Evolutionary conservation across 2,329 filamentous ascomycete genomes (phyloP).

Genomic region (Acarospora socialis): DNA sequence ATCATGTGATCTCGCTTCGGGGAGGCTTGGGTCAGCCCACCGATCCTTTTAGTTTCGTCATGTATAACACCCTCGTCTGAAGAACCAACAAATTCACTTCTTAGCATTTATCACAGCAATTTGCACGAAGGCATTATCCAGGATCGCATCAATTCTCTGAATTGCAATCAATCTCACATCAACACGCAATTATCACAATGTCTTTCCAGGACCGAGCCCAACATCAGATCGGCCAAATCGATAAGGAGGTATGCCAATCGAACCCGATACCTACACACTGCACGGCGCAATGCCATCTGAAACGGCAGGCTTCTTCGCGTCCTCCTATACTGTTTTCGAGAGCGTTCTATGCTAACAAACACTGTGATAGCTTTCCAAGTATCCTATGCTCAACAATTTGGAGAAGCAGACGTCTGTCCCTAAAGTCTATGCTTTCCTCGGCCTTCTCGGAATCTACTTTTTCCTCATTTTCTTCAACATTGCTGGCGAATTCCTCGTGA

Average conservation of each 20-base stretch:
- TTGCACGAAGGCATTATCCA: too few species aligned
- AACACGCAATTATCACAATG: too few species aligned
- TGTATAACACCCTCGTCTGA: too few species aligned
- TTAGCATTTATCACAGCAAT: too few species aligned
- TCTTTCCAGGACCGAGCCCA: slow-evolving; percentile 49
- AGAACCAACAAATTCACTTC: too few species aligned
- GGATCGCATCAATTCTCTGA: too few species aligned
- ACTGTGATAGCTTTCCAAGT: slow-evolving; percentile 48
- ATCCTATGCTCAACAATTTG: slow-evolving; percentile 51
- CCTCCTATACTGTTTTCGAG: background rate
- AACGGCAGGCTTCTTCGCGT: slow-evolving; percentile 8
- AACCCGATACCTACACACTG: slow-evolving; percentile 13
- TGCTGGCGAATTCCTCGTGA: slow-evolving; percentile 53
- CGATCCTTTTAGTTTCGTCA: too few species aligned
- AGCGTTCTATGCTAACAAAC: background rate
- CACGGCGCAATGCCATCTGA: slow-evolving; percentile 14
- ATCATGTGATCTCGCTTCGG: too few species aligned
- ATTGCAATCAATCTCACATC: too few species aligned
- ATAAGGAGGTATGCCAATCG: slow-evolving; percentile 46
- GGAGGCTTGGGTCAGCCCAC: too few species aligned
- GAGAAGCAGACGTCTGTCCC: slow-evolving; percentile 54
- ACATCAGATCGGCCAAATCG: slow-evolving; percentile 51
- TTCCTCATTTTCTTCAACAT: slow-evolving; percentile 62
- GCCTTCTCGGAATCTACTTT: slow-evolving; percentile 51
- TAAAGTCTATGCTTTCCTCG: slow-evolving; percentile 53